Percentiles rank a stretch among this genome's conserved stretches.
These are phyloP conservation scores for Sporothrix brasiliensis DNA, from an alignment of 2,329 filamentous ascomycete genomes.

Conservation along the genomic window DNA sequence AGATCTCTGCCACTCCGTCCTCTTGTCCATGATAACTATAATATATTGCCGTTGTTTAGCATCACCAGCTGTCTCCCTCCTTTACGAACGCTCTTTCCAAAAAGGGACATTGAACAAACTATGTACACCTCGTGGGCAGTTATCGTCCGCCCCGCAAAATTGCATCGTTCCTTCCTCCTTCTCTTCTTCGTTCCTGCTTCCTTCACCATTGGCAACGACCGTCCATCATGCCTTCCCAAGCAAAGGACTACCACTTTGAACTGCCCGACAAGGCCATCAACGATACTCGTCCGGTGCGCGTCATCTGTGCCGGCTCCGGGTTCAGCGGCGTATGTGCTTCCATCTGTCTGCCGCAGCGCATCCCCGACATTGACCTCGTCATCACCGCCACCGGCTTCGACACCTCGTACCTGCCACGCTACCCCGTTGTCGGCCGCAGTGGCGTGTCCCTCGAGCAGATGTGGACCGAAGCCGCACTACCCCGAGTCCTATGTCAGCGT, in stretches of 20 bases:
- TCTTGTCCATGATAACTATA: not conserved
- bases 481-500: slow-evolving; percentile 29
- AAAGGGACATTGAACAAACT: not conserved
- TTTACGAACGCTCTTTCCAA: not conserved
- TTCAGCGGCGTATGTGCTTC: slow-evolving; percentile 27
- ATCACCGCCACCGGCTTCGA: slow-evolving; percentile 61
- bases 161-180: no score
- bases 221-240: not conserved
- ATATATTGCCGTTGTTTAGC: not conserved
- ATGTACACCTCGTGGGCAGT: not conserved
- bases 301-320: slow-evolving; percentile 41
- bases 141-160: no score
- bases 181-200: no score
- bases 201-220: not conserved
- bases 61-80: slow-evolving; percentile 6
- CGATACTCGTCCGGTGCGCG: slow-evolving; percentile 30
- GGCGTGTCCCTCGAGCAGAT: slow-evolving; percentile 1
- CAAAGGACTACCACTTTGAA: slow-evolving; percentile 10
- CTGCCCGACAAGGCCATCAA: slow-evolving; percentile 24
- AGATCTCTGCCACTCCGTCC: no score
- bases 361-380: slow-evolving; percentile 53
- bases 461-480: slow-evolving; percentile 47
- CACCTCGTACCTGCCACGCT: slow-evolving; percentile 55
- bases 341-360: slow-evolving; percentile 27
- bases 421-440: slow-evolving; percentile 51